Evolutionary conservation across 495 filamentous ascomycete genomes (phyloP).

Genomic region (Bathelium albidoporum): DNA sequence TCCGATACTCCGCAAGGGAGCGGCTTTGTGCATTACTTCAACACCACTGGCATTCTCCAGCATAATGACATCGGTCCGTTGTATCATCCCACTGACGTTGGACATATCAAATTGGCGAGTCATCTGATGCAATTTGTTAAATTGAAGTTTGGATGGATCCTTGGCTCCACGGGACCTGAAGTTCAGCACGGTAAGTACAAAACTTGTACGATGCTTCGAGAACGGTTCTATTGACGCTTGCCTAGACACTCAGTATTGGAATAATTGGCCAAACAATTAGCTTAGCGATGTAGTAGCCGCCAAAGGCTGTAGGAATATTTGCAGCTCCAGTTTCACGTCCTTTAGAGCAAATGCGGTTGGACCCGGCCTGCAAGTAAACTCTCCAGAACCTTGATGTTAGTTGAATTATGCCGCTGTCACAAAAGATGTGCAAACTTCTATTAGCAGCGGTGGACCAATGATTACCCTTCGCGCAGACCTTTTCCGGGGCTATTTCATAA

Average conservation of each 20-base stretch:
- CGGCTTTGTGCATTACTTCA: constrained; percentile 58
- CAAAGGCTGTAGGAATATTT: no score
- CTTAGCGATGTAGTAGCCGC: background rate
- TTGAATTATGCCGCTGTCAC: no score
- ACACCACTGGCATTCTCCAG: constrained; percentile 56
- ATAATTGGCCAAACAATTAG: constrained; percentile 2
- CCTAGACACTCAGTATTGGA: background rate
- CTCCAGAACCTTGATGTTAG: no score
- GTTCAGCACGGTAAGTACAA: constrained; percentile 42
- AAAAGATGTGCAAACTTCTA: no score
- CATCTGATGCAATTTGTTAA: constrained; percentile 50
- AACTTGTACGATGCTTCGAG: background rate
- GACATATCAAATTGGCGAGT: constrained; percentile 57
- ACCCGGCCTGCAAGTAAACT: no score
- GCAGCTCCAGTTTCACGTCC: no score
- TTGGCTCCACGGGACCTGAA: constrained; percentile 49
- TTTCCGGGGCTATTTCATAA: no score
- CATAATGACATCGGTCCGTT: constrained; percentile 58
- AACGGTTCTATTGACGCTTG: background rate
- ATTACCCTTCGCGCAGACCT: no score
- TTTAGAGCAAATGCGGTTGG: no score
- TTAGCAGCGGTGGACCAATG: no score
- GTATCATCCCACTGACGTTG: constrained; percentile 57
- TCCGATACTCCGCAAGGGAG: constrained; percentile 26
- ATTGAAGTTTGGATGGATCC: constrained; percentile 48